Evolutionary conservation across 768 basidiomycete genomes (phyloP).

Genomic region (Boletus pseudopeckii): DNA sequence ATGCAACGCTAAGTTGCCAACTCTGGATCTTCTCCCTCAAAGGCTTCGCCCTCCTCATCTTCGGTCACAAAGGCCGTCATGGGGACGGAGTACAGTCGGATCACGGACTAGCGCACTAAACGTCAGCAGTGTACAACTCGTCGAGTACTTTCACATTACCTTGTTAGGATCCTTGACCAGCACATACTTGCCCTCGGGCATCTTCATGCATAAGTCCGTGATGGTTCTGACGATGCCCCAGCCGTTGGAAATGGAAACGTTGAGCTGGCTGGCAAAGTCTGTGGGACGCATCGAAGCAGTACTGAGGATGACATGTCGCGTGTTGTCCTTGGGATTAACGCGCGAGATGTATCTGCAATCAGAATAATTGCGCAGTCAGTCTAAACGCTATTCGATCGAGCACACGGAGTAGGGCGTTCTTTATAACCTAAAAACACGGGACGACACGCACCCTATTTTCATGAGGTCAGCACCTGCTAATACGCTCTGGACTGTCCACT

Average conservation of each 20-base stretch:
- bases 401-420: background rate
- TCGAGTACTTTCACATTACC: slow-evolving; percentile 45
- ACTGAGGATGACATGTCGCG: slow-evolving; percentile 92
- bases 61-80: slow-evolving; percentile 78
- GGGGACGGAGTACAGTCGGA: slow-evolving; percentile 93
- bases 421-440: background rate
- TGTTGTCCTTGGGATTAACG: slow-evolving; percentile 89
- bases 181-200: slow-evolving; percentile 98
- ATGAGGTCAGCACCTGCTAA: slow-evolving; percentile 93
- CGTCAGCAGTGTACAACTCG: slow-evolving; percentile 4
- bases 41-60: slow-evolving; percentile 59
- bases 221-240: slow-evolving; percentile 99
- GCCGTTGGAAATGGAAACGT: slow-evolving; percentile 91
- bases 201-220: slow-evolving; percentile 90
- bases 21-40: slow-evolving; percentile 43
- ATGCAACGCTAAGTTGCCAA: slow-evolving; percentile 23
- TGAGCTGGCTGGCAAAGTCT: slow-evolving; percentile 93
- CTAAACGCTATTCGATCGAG: background rate
- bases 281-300: slow-evolving; percentile 91
- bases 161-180: slow-evolving; percentile 97
- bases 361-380: slow-evolving; percentile 13
- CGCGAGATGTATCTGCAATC: slow-evolving; percentile 85
- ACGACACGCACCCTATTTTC: slow-evolving; percentile 84
- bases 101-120: slow-evolving; percentile 64
- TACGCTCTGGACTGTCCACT: slow-evolving; percentile 95